phyloP scores from a whole-genome alignment of 2,329 filamentous ascomycete genomes.

The Diaporthe citriasiana region DNA sequence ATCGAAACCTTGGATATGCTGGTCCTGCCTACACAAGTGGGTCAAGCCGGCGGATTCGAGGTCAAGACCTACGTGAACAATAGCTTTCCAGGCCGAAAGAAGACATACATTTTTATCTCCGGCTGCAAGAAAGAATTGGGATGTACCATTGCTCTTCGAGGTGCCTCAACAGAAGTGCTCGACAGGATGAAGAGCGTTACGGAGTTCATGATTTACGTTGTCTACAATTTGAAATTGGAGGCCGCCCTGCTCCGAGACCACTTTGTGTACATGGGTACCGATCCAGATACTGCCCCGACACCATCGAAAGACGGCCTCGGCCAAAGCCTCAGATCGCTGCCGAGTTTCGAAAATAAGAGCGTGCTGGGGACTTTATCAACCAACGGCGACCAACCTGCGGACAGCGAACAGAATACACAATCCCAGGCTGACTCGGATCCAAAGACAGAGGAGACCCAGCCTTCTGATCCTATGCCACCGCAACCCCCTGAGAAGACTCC shows the following conservation, averaged over 20 bases:
- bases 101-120: slow-evolving; percentile 96
- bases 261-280: slow-evolving; percentile 59
- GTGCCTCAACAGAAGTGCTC: slow-evolving; percentile 79
- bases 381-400: slow-evolving; percentile 37
- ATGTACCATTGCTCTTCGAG: slow-evolving; percentile 93
- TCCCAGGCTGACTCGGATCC: slow-evolving; percentile 42
- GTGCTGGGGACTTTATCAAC: slow-evolving; percentile 3
- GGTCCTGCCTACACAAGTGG: slow-evolving; percentile 81
- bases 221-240: slow-evolving; percentile 97
- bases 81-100: slow-evolving; percentile 80
- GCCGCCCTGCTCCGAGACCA: slow-evolving; percentile 95
- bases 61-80: slow-evolving; percentile 94
- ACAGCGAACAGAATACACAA: slow-evolving; percentile 46
- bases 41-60: slow-evolving; percentile 88
- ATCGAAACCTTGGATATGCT: slow-evolving; percentile 97
- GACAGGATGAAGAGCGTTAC: slow-evolving; percentile 91
- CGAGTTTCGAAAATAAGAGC: slow-evolving; percentile 34
- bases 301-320: slow-evolving; percentile 48
- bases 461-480: slow-evolving; percentile 37
- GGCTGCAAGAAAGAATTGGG: slow-evolving; percentile 91
- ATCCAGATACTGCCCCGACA: slow-evolving; percentile 75
- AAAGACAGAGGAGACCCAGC: slow-evolving; percentile 44
- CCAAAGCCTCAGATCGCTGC: slow-evolving; percentile 35
- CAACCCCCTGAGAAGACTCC: slow-evolving; percentile 46
- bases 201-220: slow-evolving; percentile 99